Base-by-base conservation (phyloP, 495 filamentous ascomycete genomes). In the Clavariopsis aquatica region DNA sequence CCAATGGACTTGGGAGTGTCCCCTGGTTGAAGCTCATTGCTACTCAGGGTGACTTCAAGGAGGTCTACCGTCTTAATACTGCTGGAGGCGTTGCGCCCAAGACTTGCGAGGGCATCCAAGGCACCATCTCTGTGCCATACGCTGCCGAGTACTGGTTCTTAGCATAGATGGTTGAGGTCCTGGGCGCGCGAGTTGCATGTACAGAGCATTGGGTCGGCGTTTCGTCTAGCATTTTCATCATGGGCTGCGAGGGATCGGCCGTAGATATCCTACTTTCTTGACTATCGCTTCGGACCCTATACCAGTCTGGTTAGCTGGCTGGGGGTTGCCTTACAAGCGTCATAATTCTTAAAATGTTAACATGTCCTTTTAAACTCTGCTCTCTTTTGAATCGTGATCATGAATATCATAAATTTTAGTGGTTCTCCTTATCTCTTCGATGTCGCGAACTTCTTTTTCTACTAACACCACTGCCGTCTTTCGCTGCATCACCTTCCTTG, bases 61-160 rank as follows among this genome's bases (percentile, higher is more conserved):
- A 90, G 70, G 86, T 93, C 8, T 97, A 94, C 71, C 82, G 94
- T n/a, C 77, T 97, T 17, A 81, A 91, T 70, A 98, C 94, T 0
- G 91, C 86, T 1, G 91, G 91, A 10, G 94, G 94, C 19, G 81
- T 78, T n/a, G 72, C 90, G 0, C 92, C 94, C 0, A 77, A 81
- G 36, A 92, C 85, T 0, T 98, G 94, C 74, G 71, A 83, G 38
- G 88, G 87, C 0, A 79, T 84, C 81, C 74, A 80, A 1, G 74
- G 77, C 28, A 54, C 70, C 5, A 93, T 98, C 65, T 74, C 84
- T 52, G 83, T 95, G 34, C 79, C 91, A 72, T 98, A 98, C 76
- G 81, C 90, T 13, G 85, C 93, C 8, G 85, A 91, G 79, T 98
- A 92, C 47, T 66, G 73, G 71, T 62, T 78, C 20, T 77, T 38